Conservation (phyloP, 352 stramenopile genomes). For the Pythium sukuiense region DNA sequence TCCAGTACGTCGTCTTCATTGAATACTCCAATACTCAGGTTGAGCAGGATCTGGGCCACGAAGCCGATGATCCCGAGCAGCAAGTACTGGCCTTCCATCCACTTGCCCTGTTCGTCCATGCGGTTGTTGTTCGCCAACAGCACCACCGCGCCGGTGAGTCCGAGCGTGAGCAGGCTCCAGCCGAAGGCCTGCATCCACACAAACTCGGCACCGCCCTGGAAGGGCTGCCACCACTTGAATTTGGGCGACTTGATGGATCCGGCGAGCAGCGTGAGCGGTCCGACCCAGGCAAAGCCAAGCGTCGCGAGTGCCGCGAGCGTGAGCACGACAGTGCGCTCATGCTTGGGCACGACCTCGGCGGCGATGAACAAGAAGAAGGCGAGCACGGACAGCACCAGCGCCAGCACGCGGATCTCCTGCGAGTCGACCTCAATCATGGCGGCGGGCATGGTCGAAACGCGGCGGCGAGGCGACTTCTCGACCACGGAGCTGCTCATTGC, state of each 20-base stretch:
- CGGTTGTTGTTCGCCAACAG: slow-evolving; percentile 41
- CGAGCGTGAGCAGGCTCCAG: slow-evolving; percentile 51
- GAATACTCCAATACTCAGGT: slow-evolving; percentile 55
- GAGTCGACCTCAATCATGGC: slow-evolving; percentile 42
- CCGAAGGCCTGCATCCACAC: slow-evolving; percentile 67
- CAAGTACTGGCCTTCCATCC: slow-evolving; percentile 55
- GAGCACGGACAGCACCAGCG: slow-evolving; percentile 51
- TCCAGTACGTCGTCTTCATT: slow-evolving; percentile 25
- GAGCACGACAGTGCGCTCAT: slow-evolving; percentile 32
- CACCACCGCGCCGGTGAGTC: slow-evolving; percentile 43
- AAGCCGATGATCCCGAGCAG: slow-evolving; percentile 52
- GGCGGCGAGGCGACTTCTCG: neutral
- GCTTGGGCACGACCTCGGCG: slow-evolving; percentile 43
- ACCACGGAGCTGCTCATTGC: neutral
- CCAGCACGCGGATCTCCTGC: slow-evolving; percentile 51
- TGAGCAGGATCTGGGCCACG: slow-evolving; percentile 55
- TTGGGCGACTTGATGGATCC: slow-evolving; percentile 38
- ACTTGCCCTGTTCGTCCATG: slow-evolving; percentile 32
- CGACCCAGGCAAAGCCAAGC: slow-evolving; percentile 58
- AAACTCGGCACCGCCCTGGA: slow-evolving; percentile 55
- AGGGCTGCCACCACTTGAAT: slow-evolving; percentile 66
- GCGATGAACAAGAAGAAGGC: slow-evolving; percentile 67
- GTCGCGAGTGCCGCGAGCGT: slow-evolving; percentile 49
- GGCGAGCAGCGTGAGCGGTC: slow-evolving; percentile 52
- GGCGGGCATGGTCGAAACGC: neutral